Evolutionary conservation across 1,284 basidiomycete species (phyloP).

Genomic region (Cerrena zonata): DNA sequence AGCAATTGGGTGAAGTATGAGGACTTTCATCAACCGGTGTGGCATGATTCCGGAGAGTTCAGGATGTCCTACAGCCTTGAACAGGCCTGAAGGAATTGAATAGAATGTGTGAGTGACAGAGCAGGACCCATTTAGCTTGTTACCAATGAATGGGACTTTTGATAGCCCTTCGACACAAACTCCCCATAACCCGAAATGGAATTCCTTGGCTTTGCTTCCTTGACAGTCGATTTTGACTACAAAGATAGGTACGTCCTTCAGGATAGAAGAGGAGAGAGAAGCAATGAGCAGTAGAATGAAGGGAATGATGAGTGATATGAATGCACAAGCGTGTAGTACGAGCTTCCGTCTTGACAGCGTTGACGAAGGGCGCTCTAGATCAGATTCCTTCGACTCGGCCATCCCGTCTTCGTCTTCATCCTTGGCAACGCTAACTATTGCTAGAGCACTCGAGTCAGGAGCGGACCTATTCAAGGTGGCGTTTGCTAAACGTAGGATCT

Average conservation of each 20-base stretch:
- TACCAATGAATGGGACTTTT: not conserved
- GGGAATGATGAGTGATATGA: not conserved
- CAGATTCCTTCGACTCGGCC: no score
- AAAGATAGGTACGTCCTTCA: not conserved
- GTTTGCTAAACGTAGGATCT: no score
- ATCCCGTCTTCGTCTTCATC: no score
- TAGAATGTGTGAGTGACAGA: not conserved
- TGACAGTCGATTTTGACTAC: not conserved
- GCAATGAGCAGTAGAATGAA: not conserved
- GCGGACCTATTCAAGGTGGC: no score
- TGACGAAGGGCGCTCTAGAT: no score
- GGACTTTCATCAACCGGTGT: not conserved
- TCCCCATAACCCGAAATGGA: not conserved
- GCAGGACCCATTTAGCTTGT: not conserved
- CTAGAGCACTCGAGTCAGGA: no score
- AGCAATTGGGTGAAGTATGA: not conserved
- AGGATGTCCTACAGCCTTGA: not conserved
- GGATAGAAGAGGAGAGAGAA: not conserved
- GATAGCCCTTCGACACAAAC: not conserved
- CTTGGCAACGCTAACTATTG: no score
- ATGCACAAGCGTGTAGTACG: not conserved
- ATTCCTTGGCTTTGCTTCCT: not conserved
- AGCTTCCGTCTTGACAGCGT: no score
- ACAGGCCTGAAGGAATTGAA: not conserved
- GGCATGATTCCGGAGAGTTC: not conserved